Evolutionary conservation across 495 filamentous ascomycete genomes (phyloP).

Genomic region (Daldinia childiae): DNA sequence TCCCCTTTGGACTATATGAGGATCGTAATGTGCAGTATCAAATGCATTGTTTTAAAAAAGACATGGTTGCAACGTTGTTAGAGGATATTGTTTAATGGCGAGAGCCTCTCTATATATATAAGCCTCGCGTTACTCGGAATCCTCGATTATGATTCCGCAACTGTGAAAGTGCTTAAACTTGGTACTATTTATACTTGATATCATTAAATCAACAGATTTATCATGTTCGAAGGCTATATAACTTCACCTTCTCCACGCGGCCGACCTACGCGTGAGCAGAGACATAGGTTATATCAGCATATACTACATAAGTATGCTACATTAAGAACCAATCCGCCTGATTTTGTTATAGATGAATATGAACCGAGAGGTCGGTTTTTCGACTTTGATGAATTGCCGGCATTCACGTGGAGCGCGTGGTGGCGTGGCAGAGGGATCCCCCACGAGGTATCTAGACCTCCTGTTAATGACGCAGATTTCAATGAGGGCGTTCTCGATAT

Average conservation of each 20-base stretch:
- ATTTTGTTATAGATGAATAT: not conserved
- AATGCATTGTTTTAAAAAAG: not conserved
- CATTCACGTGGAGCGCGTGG: not conserved
- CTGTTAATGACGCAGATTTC: not conserved
- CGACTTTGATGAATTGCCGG: not conserved
- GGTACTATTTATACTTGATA: too few species aligned
- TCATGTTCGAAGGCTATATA: too few species aligned
- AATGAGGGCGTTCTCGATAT: not conserved
- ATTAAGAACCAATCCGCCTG: not conserved
- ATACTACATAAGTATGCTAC: not conserved
- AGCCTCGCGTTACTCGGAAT: too few species aligned
- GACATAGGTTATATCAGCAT: not conserved
- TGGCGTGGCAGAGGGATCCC: constrained; percentile 8
- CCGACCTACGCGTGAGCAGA: not conserved
- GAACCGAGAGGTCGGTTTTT: not conserved
- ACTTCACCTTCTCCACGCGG: too few species aligned
- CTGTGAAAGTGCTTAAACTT: too few species aligned
- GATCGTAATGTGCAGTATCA: not conserved
- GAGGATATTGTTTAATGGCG: not conserved
- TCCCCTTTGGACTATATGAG: not conserved
- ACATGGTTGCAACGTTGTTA: not conserved
- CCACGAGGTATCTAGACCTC: constrained; percentile 12
- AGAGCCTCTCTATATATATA: too few species aligned
- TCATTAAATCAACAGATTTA: too few species aligned
- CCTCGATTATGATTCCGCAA: too few species aligned